Evolutionary conservation across 2,329 filamentous ascomycete genomes (phyloP).

Genomic region (Sporothrix curviconia): DNA sequence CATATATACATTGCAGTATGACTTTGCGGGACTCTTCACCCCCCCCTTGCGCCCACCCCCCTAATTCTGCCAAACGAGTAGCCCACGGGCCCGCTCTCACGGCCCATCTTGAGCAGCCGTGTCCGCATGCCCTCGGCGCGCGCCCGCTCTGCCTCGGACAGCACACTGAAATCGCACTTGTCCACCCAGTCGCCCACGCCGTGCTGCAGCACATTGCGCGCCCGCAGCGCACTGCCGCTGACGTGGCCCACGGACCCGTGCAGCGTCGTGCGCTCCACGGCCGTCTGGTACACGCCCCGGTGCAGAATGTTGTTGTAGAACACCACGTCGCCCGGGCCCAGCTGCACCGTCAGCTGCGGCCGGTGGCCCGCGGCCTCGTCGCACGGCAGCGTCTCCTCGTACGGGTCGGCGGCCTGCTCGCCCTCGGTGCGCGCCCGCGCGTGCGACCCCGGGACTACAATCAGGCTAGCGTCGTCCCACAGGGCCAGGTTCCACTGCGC

Average conservation of each 20-base stretch:
- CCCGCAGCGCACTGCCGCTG: slow-evolving; percentile 47
- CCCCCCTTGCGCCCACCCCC: too few species aligned
- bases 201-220: slow-evolving; percentile 70
- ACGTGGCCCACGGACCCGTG: slow-evolving; percentile 65
- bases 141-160: slow-evolving; percentile 33
- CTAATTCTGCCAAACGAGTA: slow-evolving; percentile 55
- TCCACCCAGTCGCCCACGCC: slow-evolving; percentile 62
- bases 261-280: slow-evolving; percentile 59
- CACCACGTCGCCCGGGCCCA: slow-evolving; percentile 69
- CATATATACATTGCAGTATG: background rate
- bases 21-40: too few species aligned
- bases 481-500: slow-evolving; percentile 85
- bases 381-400: slow-evolving; percentile 53
- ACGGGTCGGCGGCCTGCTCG: slow-evolving; percentile 63
- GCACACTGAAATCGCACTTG: slow-evolving; percentile 46
- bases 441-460: slow-evolving; percentile 76
- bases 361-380: slow-evolving; percentile 47
- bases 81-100: slow-evolving; percentile 53
- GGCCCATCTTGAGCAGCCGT: slow-evolving; percentile 56
- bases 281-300: slow-evolving; percentile 56
- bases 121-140: slow-evolving; percentile 59
- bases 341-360: slow-evolving; percentile 57
- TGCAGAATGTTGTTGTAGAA: slow-evolving; percentile 90
- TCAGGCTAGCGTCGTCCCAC: slow-evolving; percentile 64
- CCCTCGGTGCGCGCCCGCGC: slow-evolving; percentile 59